Conservation (phyloP, 768 basidiomycete species). For the Pulveroboletus sp. region DNA sequence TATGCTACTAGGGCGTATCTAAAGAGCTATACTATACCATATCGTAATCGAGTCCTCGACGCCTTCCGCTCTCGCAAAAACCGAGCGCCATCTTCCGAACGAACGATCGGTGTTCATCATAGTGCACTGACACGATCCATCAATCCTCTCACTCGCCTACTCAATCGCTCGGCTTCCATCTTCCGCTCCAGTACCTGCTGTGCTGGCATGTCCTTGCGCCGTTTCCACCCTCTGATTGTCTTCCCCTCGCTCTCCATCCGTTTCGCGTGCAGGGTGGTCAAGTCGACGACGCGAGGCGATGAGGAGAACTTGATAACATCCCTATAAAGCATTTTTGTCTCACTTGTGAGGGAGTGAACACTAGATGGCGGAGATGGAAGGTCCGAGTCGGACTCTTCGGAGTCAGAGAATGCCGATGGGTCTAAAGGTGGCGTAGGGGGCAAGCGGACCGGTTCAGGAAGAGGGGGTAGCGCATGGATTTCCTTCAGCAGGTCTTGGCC, state of each 20-base stretch:
- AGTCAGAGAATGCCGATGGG: slow-evolving; percentile 62
- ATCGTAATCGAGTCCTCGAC: neutral
- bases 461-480: slow-evolving; percentile 66
- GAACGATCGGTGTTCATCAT: neutral
- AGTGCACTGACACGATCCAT: slow-evolving; percentile 53
- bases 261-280: slow-evolving; percentile 56
- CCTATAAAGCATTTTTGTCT: slow-evolving; percentile 83
- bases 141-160: slow-evolving; percentile 63
- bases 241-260: slow-evolving; percentile 43
- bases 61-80: neutral
- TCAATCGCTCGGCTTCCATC: slow-evolving; percentile 69
- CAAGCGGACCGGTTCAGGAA: slow-evolving; percentile 46
- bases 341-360: slow-evolving; percentile 65
- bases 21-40: neutral
- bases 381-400: slow-evolving; percentile 57
- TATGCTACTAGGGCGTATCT: neutral
- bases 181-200: slow-evolving; percentile 77
- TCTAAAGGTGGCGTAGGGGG: slow-evolving; percentile 63
- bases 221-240: slow-evolving; percentile 63
- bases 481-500: slow-evolving; percentile 86
- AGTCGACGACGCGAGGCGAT: slow-evolving; percentile 79
- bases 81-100: neutral
- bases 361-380: slow-evolving; percentile 41
- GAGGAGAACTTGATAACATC: slow-evolving; percentile 86
- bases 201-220: slow-evolving; percentile 74